These are phyloP conservation scores for Penicillium sp. DNA, from an alignment of 2,329 filamentous ascomycete genomes.

Conservation along the genomic window DNA sequence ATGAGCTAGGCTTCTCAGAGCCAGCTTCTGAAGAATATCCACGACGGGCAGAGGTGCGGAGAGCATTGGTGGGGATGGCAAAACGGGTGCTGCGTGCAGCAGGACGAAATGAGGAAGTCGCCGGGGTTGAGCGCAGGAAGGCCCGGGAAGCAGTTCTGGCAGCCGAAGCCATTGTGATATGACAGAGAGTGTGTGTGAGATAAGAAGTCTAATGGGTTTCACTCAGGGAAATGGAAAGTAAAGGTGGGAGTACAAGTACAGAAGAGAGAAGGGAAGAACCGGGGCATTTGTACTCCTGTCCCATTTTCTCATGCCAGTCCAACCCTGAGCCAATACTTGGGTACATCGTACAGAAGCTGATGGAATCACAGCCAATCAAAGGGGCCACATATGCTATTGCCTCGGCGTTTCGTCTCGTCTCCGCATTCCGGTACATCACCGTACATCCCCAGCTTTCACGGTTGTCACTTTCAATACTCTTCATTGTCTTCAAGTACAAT, in stretches of 20 bases:
- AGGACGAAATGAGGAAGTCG: conserved; percentile 39
- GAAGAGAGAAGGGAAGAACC: conserved; percentile 11
- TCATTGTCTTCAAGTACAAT: neutral
- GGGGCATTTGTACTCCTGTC: conserved; percentile 11
- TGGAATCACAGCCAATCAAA: conserved; percentile 18
- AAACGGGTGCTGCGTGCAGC: conserved; percentile 58
- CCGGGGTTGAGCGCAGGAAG: conserved; percentile 42
- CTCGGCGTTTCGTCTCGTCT: conserved; percentile 13
- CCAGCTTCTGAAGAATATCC: conserved; percentile 71
- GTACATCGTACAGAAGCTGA: conserved; percentile 10
- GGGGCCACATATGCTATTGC: conserved; percentile 13
- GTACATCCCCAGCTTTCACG: neutral
- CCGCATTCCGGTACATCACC: conserved; percentile 10
- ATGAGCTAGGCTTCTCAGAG: conserved; percentile 50
- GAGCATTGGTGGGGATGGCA: conserved; percentile 59
- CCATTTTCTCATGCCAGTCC: neutral
- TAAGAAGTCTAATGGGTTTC: neutral
- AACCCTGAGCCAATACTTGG: conserved; percentile 2
- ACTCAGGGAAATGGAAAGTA: conserved; percentile 4
- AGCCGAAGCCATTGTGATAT: conserved; percentile 41
- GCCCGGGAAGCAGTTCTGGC: conserved; percentile 44
- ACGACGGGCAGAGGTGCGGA: conserved; percentile 72
- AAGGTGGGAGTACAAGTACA: conserved; percentile 8
- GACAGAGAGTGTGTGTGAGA: neutral
- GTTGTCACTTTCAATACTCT: neutral